Conservation (phyloP, 2,329 filamentous ascomycete species). For the Fusarium sp. region DNA sequence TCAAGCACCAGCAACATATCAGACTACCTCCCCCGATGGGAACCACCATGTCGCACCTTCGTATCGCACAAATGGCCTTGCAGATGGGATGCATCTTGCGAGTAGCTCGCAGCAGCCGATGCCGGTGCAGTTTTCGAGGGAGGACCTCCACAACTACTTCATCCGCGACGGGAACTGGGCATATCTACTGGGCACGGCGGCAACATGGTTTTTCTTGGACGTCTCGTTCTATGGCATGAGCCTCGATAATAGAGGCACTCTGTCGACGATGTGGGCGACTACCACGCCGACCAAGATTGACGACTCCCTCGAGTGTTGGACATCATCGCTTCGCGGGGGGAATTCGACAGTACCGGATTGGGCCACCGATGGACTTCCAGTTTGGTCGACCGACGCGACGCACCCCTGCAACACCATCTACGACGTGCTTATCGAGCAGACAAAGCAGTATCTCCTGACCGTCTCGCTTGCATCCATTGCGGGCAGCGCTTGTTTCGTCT, state of each 20-base stretch:
- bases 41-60: conserved; percentile 29
- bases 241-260: conserved; percentile 54
- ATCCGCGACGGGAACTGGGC: conserved; percentile 53
- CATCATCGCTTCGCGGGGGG: conserved; percentile 55
- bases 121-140: conserved; percentile 60
- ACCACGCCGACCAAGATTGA: conserved; percentile 48
- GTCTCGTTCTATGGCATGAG: conserved; percentile 65
- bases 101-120: conserved; percentile 50
- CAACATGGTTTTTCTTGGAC: conserved; percentile 65
- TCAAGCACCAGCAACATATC: conserved; percentile 26
- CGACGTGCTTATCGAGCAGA: conserved; percentile 61
- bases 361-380: conserved; percentile 53
- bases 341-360: conserved; percentile 57
- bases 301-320: conserved; percentile 57
- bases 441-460: conserved; percentile 63
- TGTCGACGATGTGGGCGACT: conserved; percentile 54
- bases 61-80: conserved; percentile 36
- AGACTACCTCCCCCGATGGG: conserved; percentile 42
- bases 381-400: conserved; percentile 62
- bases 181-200: conserved; percentile 54
- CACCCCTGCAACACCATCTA: conserved; percentile 63
- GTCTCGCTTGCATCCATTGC: conserved; percentile 63
- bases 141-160: conserved; percentile 62
- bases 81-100: conserved; percentile 36
- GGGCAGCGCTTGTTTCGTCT: conserved; percentile 60